A percentile compares a stretch with the other conserved stretches of the same genome.
Evolutionary conservation across 225 moss, liverwort and hornwort species (phyloP).

Genomic region (Lunularia cruciata): DNA sequence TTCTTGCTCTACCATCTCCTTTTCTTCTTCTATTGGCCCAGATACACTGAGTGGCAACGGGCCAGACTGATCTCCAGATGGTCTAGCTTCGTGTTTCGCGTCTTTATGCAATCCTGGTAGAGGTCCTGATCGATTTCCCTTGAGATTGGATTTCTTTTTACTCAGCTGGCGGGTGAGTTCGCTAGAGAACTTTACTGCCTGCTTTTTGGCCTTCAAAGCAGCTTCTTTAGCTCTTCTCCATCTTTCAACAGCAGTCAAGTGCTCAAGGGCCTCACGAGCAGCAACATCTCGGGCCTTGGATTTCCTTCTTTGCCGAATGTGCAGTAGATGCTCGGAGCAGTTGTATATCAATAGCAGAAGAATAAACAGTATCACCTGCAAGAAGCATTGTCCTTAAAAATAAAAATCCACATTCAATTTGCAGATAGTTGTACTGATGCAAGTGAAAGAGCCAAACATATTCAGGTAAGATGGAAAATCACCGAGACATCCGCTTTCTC

Average conservation of each 20-base stretch:
- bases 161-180: constrained; percentile 26
- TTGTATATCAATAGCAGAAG: constrained; percentile 69
- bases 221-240: constrained; percentile 69
- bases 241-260: constrained; percentile 66
- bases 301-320: constrained; percentile 71
- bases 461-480: too few species aligned
- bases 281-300: constrained; percentile 66
- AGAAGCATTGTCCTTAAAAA: too few species aligned
- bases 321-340: constrained; percentile 79
- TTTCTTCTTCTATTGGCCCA: background rate
- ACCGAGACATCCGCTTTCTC: too few species aligned
- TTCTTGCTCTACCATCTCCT: constrained; percentile 22
- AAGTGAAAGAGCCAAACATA: too few species aligned
- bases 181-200: constrained; percentile 24
- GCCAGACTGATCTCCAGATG: constrained; percentile 6
- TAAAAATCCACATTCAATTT: too few species aligned
- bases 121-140: constrained; percentile 11
- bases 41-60: background rate
- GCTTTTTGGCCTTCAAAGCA: constrained; percentile 49
- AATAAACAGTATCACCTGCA: constrained; percentile 71
- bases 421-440: too few species aligned
- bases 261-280: constrained; percentile 66
- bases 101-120: background rate
- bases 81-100: background rate
- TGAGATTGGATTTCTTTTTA: constrained; percentile 13